Evolutionary conservation across 2,329 filamentous ascomycete species (phyloP).

Genomic region (Colletotrichum musae): DNA sequence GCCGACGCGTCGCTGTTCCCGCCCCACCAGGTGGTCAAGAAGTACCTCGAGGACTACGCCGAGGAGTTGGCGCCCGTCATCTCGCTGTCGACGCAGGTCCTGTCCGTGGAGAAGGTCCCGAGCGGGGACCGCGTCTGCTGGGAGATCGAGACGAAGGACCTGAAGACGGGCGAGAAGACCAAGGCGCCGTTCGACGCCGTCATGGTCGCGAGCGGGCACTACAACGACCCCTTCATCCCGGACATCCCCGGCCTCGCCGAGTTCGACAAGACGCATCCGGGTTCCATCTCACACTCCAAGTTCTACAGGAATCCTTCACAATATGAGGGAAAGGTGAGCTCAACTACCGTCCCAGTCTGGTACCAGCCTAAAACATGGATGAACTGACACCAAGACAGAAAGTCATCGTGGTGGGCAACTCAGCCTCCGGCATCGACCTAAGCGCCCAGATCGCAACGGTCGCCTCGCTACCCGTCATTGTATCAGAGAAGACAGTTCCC

Average conservation of each 20-base stretch:
- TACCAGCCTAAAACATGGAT: constrained; percentile 46
- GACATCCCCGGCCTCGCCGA: constrained; percentile 67
- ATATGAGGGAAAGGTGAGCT: constrained; percentile 50
- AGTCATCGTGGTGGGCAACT: constrained; percentile 77
- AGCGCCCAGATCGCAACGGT: constrained; percentile 72
- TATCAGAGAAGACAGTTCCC: constrained; percentile 62
- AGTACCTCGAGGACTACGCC: constrained; percentile 77
- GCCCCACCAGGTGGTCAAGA: constrained; percentile 71
- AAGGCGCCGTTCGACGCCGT: constrained; percentile 70
- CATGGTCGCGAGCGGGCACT: constrained; percentile 74
- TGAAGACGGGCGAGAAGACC: constrained; percentile 45
- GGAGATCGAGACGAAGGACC: constrained; percentile 58
- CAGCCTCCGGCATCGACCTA: constrained; percentile 79
- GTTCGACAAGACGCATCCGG: constrained; percentile 66
- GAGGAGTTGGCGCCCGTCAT: constrained; percentile 71
- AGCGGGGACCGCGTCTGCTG: constrained; percentile 55
- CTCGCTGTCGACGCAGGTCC: constrained; percentile 73
- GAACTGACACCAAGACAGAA: constrained; percentile 63
- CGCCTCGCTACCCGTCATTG: constrained; percentile 68
- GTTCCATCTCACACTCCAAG: constrained; percentile 74
- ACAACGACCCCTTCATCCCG: constrained; percentile 72
- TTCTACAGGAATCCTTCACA: constrained; percentile 69
- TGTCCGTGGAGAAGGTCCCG: constrained; percentile 54
- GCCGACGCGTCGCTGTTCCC: constrained; percentile 76
- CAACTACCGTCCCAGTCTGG: background rate